Percentiles rank a stretch among this genome's conserved stretches.
Evolutionary conservation across 768 basidiomycete genomes (phyloP).

Genomic region (Amanita jacksonii): DNA sequence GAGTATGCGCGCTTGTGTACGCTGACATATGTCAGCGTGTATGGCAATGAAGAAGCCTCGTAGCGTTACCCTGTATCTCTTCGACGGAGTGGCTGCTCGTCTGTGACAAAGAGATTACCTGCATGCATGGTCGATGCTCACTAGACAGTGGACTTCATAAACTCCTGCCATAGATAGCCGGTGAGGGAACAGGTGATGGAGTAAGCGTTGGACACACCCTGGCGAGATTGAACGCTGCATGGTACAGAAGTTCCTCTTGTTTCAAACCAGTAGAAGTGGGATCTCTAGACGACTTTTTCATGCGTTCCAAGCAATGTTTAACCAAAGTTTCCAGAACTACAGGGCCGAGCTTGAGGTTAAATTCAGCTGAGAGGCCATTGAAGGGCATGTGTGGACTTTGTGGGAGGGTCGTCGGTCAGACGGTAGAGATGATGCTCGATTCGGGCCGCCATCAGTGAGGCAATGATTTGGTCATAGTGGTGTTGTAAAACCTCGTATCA

Average conservation of each 20-base stretch:
- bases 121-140: constrained; percentile 24
- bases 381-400: too few relatives aligned
- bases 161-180: constrained; percentile 39
- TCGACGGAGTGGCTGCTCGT: constrained; percentile 70
- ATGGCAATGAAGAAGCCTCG: background rate
- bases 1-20: constrained; percentile 75
- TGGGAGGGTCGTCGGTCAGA: too few relatives aligned
- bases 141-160: constrained; percentile 64
- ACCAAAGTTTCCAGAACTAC: constrained; percentile 69
- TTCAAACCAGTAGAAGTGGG: constrained; percentile 39
- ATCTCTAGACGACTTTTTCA: constrained; percentile 31
- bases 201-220: constrained; percentile 39
- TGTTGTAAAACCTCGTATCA: too few relatives aligned
- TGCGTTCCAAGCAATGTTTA: constrained; percentile 73
- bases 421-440: too few relatives aligned
- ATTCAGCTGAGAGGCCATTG: constrained; percentile 53
- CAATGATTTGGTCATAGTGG: too few relatives aligned
- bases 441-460: too few relatives aligned
- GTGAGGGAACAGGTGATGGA: background rate
- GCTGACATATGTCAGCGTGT: constrained; percentile 19
- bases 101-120: background rate
- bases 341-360: constrained; percentile 60
- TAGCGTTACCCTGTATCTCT: constrained; percentile 55
- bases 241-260: constrained; percentile 72
- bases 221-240: constrained; percentile 66